These are phyloP conservation scores for Avena sativa DNA, from an alignment of 176 grass and related monocot species.

Conservation along the genomic window DNA sequence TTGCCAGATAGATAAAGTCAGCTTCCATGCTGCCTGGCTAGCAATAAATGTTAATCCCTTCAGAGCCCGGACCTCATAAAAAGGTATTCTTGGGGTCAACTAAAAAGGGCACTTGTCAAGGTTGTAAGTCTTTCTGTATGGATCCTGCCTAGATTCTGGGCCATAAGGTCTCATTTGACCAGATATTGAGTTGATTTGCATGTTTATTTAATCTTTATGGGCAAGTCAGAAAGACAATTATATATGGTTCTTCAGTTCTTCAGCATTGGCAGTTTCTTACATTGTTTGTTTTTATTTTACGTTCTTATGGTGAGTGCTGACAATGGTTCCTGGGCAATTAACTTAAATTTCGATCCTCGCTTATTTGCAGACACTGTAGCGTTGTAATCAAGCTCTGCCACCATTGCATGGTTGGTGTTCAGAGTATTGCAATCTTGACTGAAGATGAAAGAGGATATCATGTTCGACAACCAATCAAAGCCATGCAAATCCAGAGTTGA, in stretches of 20 bases:
- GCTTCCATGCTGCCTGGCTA: neutral
- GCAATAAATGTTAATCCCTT: constrained; percentile 9
- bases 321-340: neutral
- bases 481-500: constrained; percentile 77
- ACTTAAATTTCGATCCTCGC: neutral
- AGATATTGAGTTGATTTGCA: neutral
- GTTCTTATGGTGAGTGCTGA: neutral
- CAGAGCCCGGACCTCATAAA: neutral
- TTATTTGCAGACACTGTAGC: constrained; percentile 40
- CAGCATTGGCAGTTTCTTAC: neutral
- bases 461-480: constrained; percentile 90
- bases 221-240: neutral
- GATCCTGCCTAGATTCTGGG: neutral
- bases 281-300: neutral
- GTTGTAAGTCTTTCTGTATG: neutral
- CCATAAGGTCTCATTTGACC: neutral
- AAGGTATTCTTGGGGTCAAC: neutral
- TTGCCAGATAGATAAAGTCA: neutral
- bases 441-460: constrained; percentile 95
- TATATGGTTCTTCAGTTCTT: constrained; percentile 7
- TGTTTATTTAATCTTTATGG: constrained; percentile 1
- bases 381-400: constrained; percentile 12
- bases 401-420: constrained; percentile 37
- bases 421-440: neutral
- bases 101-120: neutral